Percentiles rank a stretch among this genome's conserved stretches.
Evolutionary conservation across 2,329 filamentous ascomycete genomes (phyloP).

Genomic region (Chaetoscypha palmicola): DNA sequence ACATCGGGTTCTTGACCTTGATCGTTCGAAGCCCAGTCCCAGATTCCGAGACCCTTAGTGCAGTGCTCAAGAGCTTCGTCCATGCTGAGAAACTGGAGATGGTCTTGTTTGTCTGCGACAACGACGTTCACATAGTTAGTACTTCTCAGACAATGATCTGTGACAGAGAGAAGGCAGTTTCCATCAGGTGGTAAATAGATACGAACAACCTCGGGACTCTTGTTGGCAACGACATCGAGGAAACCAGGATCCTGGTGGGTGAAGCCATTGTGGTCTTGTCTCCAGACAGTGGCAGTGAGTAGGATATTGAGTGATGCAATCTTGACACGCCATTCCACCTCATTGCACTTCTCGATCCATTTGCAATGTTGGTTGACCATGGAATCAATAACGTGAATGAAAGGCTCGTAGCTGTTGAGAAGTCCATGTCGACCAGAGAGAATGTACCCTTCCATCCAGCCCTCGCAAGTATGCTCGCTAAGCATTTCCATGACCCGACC

Average conservation of each 20-base stretch:
- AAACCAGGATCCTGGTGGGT: conserved; percentile 77
- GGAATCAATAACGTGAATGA: conserved; percentile 75
- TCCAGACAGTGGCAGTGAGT: conserved; percentile 71
- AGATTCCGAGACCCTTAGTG: conserved; percentile 72
- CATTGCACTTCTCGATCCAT: conserved; percentile 76
- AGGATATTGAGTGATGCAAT: conserved; percentile 73
- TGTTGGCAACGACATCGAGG: conserved; percentile 72
- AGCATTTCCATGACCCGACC: conserved; percentile 79
- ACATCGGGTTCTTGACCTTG: conserved; percentile 61
- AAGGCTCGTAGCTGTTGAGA: conserved; percentile 76
- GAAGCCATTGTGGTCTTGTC: conserved; percentile 80
- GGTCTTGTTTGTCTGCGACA: conserved; percentile 73
- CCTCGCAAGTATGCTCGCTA: conserved; percentile 74
- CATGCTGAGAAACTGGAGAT: conserved; percentile 69
- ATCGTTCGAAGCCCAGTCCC: conserved; percentile 70
- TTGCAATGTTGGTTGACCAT: conserved; percentile 80
- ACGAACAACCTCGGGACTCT: conserved; percentile 70
- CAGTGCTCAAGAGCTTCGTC: conserved; percentile 68
- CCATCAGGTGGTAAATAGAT: conserved; percentile 77
- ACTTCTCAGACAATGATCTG: conserved; percentile 67
- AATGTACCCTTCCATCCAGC: conserved; percentile 74
- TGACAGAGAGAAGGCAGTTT: conserved; percentile 68
- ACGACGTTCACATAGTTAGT: conserved; percentile 77
- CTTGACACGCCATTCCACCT: conserved; percentile 69
- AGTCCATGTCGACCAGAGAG: conserved; percentile 69